Percentiles rank a stretch among this genome's conserved stretches.
These are phyloP conservation scores for Botryosphaeria dothidea DNA, from an alignment of 2,329 filamentous ascomycete genomes.

Conservation along the genomic window DNA sequence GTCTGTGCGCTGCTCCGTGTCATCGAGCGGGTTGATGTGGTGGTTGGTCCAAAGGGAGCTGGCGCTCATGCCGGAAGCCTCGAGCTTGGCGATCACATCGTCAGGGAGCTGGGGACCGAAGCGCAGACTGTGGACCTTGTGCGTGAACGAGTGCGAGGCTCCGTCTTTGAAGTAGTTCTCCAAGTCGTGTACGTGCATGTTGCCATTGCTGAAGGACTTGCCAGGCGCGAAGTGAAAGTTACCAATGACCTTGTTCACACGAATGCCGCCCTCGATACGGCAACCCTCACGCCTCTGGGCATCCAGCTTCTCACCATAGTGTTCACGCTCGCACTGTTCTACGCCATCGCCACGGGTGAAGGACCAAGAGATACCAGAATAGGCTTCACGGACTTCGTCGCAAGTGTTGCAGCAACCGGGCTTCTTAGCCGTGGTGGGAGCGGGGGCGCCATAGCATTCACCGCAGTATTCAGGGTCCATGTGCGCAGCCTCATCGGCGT, in stretches of 20 bases:
- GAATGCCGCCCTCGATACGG: constrained; percentile 85
- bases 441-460: constrained; percentile 80
- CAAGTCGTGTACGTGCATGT: constrained; percentile 96
- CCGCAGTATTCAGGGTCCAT: constrained; percentile 93
- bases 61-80: constrained; percentile 59
- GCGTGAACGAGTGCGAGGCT: constrained; percentile 80
- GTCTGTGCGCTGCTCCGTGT: constrained; percentile 71
- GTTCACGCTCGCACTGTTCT: constrained; percentile 92
- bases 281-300: constrained; percentile 89
- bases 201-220: constrained; percentile 91
- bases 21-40: constrained; percentile 88
- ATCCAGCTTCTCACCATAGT: constrained; percentile 87
- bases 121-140: constrained; percentile 82
- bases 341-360: constrained; percentile 91
- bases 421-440: constrained; percentile 72
- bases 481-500: constrained; percentile 69
- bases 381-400: constrained; percentile 93
- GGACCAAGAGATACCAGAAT: constrained; percentile 85
- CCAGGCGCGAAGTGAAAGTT: constrained; percentile 99
- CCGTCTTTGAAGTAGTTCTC: constrained; percentile 87
- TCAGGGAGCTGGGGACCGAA: constrained; percentile 92
- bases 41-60: constrained; percentile 76
- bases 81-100: constrained; percentile 52
- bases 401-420: constrained; percentile 95
- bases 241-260: constrained; percentile 97